These are phyloP conservation scores for Moesziomyces sp. DNA, from an alignment of 1,284 basidiomycete genomes.

Conservation along the genomic window DNA sequence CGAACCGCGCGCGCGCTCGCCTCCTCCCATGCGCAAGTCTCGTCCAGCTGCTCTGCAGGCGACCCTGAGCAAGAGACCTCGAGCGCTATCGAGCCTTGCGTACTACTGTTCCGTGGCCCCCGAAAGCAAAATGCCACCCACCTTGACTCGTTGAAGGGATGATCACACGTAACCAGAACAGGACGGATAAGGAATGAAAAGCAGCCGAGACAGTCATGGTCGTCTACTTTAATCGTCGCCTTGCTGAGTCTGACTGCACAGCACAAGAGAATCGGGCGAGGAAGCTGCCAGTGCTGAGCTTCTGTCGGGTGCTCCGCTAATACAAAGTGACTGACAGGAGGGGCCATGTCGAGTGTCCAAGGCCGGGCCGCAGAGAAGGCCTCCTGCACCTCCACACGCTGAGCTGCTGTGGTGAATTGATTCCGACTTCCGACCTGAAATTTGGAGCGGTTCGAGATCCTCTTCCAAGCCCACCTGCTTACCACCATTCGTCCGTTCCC, in stretches of 20 bases:
- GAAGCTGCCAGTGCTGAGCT: too few relatives aligned
- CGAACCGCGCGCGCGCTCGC: neutral
- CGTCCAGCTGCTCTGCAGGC: neutral
- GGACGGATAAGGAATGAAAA: too few relatives aligned
- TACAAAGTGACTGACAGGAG: too few relatives aligned
- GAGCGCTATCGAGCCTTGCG: slow-evolving; percentile 2
- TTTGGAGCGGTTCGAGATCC: neutral
- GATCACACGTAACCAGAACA: neutral
- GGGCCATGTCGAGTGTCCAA: too few relatives aligned
- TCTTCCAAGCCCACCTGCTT: neutral
- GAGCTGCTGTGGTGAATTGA: neutral
- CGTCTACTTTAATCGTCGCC: too few relatives aligned
- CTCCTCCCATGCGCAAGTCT: neutral
- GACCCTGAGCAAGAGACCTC: neutral
- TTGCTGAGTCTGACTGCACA: too few relatives aligned
- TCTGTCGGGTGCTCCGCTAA: too few relatives aligned
- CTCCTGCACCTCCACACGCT: neutral
- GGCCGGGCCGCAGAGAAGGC: too few relatives aligned
- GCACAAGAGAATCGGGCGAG: too few relatives aligned
- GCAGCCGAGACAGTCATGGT: too few relatives aligned
- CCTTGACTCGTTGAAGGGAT: neutral
- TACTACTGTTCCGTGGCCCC: neutral
- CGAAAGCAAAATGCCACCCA: neutral
- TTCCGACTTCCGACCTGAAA: neutral
- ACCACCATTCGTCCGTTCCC: neutral